Evolutionary conservation across 2,329 filamentous ascomycete genomes (phyloP), one percentile per base, ranked within the genome.

Genomic region (Curvularia eragrostidis): DNA sequence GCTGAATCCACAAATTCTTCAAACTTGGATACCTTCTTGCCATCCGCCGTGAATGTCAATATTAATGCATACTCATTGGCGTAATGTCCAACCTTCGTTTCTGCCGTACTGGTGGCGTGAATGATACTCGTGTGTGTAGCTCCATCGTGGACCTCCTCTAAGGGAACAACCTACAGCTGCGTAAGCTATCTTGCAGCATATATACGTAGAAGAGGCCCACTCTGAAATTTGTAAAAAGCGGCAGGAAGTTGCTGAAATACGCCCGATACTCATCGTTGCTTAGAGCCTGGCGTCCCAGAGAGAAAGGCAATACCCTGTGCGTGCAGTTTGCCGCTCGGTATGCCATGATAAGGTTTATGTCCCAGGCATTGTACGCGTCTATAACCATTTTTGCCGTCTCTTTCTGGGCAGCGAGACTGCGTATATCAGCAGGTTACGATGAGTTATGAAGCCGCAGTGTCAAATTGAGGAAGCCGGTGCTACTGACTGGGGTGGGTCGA

Each of bases 281-380:
- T 44, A 28, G 4, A 46, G 38, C 34, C 34, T n/a, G n/a, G 12
- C 50, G 46, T 13, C 41, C 41, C 55, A 58, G 24, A n/a, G 55
- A 58, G 2, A 44, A 38, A 8, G 55, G 55, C 2, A 58, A 30
- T 7, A 54, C 55, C 32, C 38, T 50, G 12, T 47, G 46, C 30
- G 30, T 43, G 39, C 55, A 58, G 23, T 58, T 46, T 41, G 55
- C 49, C 5, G 50, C 6, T 24, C 55, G 55, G 30, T 26, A 54
- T 21, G 28, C 55, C 13, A 58, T 13, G 36, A 58, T 54, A 13
- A 32, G 23, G 4, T 52, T 42, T 1, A 57, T 36, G 26, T 57
- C 54, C 54, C 54, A 57, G 5, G 48, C 54, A 26, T 57, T 52
- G 49, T 52, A 57, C 3, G 42, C 54, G 30, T 48, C 54, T 23